Evolutionary conservation across 2,329 filamentous ascomycete genomes (phyloP), one percentile per base, ranked within the genome.

Genomic region (Coniochaeta ligniaria): DNA sequence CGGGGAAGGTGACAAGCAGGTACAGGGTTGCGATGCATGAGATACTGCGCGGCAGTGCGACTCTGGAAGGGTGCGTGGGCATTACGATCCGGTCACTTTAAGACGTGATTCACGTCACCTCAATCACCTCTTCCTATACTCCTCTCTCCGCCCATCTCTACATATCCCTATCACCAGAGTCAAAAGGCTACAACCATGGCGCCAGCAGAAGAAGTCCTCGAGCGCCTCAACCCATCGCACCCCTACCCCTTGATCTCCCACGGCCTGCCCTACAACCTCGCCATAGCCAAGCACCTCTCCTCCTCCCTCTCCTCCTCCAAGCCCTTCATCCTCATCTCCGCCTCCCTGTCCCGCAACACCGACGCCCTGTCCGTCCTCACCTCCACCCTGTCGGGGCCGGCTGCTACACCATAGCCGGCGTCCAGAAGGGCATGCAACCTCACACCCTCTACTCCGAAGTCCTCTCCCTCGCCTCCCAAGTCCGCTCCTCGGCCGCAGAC

Each of bases 401-500:
- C 26, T 33, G 26, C 8, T 20, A 26, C 52, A 9, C 17, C 7
- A 24, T 67, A 0, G 66, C 52, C 12, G 63, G 63, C 31, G 47
- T 62, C 20, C 60, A 57, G 26, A 47, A 61, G 7, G 66, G 64
- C 55, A 64, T 66, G 58, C 59, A 57, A 4, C 60, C 66, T 11
- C 66, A 67, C 35, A 66, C 66, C 26, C 63, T 63, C 54, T 65
- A 61, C 33, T 62, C 45, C 6, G 66, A 67, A n/a, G 60, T 67
- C 26, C 26, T 65, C 3, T 57, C 63, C 26, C 36, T 65, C 33
- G 43, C 60, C 22, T 36, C 38, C 1, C 62, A 64, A 20, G 47
- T 65, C 6, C 57, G 56, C 20, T 47, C 36, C 2, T 45, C 63
- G 1, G 55, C 57, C 6, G 63, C 65, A 5, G 65, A 67, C 52